phyloP scores from a whole-genome alignment of 2,329 filamentous ascomycete genomes.

The Drechslerella coelobrocha region DNA sequence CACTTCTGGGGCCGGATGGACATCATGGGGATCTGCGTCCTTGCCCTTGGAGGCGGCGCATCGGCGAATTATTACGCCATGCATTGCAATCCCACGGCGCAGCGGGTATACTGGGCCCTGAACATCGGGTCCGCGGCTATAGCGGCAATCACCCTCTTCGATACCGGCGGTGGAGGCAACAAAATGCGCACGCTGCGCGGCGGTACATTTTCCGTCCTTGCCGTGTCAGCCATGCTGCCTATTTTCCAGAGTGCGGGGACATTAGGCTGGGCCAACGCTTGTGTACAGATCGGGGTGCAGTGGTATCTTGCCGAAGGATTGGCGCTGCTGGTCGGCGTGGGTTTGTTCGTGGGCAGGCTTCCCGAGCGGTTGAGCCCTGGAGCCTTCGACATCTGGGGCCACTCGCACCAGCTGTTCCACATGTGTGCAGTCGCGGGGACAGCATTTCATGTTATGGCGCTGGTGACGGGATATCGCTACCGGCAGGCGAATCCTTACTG shows the following conservation, averaged over 20 bases:
- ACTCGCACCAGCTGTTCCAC: constrained; percentile 12
- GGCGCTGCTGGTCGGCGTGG: constrained; percentile 49
- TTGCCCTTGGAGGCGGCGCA: constrained; percentile 20
- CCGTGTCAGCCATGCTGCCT: constrained; percentile 55
- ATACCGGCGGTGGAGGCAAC: constrained; percentile 55
- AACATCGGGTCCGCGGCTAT: constrained; percentile 51
- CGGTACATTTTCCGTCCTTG: constrained; percentile 53
- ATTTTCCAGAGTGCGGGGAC: constrained; percentile 54
- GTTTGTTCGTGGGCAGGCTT: constrained; percentile 47
- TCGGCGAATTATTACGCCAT: constrained; percentile 55
- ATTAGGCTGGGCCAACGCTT: constrained; percentile 53
- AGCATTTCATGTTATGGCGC: constrained; percentile 21
- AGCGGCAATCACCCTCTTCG: constrained; percentile 51
- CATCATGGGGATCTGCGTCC: constrained; percentile 55
- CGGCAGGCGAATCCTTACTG: constrained; percentile 9
- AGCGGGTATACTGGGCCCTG: constrained; percentile 53
- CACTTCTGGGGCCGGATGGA: constrained; percentile 56
- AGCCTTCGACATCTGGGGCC: constrained; percentile 15
- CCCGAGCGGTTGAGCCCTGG: constrained; percentile 22
- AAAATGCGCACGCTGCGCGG: constrained; percentile 54
- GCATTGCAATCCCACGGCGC: constrained; percentile 51
- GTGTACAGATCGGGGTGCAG: constrained; percentile 50
- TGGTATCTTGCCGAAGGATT: constrained; percentile 54
- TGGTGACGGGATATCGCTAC: constrained; percentile 18
- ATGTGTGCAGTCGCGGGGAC: constrained; percentile 9